Base-by-base conservation (phyloP, 805 yeast genomes). In the Yarrowia deformans region DNA sequence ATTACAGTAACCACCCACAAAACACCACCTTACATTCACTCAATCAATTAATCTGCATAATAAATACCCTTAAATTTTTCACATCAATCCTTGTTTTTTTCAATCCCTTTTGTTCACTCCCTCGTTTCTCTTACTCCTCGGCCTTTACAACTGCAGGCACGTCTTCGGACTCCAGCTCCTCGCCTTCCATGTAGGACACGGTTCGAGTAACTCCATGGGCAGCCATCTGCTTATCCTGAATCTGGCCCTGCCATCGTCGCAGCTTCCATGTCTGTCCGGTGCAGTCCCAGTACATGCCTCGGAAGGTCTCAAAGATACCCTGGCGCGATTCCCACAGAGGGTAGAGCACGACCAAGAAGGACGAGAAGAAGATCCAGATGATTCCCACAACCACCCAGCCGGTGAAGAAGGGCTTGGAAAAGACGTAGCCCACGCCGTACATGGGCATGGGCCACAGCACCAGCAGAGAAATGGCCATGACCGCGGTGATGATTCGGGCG, bases 401-500 rank as follows among this genome's bases (percentile, higher is more conserved):
- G 8, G 95, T 90, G 79, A 92, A 93, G 80, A 91, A 91, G 69
- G 77, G 79, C 77, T 85, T 88, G 67, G 91, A 86, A 79, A 92
- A 93, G 49, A 92, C 82, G 75, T 92, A 92, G 3, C 85, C 83
- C 5, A 89, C 76, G 40, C 97, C 97, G 77, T 89, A 92, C 95
- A 93, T 89, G 72, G 97, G 97, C 92, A 92, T 90, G 74, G 97
- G 97, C 95, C 96, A 91, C 39, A 92, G 75, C 43, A 93, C 84
- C 40, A 92, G 79, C 63, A 92, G 80, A 58, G 88, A 82, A 9
- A 91, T 73, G 7, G 91, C 87, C 72, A 91, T 82, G 52, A 84
- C 79, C 2, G 85, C 77, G 76, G 93, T 89, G 49, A 90, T 80
- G 68, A 79, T 79, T 45, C 85, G 84, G 1, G 93, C 95, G 49